phyloP scores from a whole-genome alignment of 495 filamentous ascomycete species.

The Podospora conica region DNA sequence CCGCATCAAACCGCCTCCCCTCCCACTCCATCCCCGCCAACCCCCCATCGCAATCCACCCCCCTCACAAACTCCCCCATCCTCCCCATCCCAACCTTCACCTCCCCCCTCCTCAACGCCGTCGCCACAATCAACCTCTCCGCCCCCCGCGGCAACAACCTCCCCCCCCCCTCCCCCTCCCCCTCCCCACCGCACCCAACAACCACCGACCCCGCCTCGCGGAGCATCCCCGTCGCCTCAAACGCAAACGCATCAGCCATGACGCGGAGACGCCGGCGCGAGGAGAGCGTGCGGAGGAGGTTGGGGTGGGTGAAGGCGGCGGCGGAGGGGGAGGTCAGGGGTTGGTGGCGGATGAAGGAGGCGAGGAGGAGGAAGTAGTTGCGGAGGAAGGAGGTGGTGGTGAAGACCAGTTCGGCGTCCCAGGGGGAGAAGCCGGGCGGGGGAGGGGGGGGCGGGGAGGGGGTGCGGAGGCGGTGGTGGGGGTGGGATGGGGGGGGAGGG shows the following conservation, averaged over 20 bases:
- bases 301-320: background rate
- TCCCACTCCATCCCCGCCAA: background rate
- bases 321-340: background rate
- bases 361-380: background rate
- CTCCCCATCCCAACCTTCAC: background rate
- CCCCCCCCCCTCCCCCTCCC: background rate
- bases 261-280: background rate
- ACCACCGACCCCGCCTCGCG: background rate
- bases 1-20: background rate
- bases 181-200: background rate
- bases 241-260: background rate
- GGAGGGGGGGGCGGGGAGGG: too few relatives aligned
- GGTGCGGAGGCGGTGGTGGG: background rate
- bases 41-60: background rate
- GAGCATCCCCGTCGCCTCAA: background rate
- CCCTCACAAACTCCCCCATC: background rate
- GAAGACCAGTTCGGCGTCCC: background rate
- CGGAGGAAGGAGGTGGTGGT: background rate
- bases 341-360: background rate
- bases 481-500: too few relatives aligned
- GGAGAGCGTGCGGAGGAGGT: background rate
- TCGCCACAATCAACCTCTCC: background rate
- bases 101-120: background rate
- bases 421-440: background rate
- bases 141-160: background rate